Base-by-base conservation (phyloP, 352 stramenopile genomes). In the Phytophthora megakarya region DNA sequence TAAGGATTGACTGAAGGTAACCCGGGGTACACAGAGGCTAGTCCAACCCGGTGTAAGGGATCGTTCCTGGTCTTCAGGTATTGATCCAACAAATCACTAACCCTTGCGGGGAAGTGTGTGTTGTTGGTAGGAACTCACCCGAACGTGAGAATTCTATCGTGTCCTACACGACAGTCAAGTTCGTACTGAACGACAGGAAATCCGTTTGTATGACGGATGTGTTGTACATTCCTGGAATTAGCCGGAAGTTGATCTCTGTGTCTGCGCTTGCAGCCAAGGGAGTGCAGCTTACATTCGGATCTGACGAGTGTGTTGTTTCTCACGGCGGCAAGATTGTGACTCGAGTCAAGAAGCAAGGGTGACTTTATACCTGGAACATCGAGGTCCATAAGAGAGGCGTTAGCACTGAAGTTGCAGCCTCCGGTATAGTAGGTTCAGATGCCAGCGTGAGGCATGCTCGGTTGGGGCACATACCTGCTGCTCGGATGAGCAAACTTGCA, bases 401-500 rank as follows among this genome's bases (percentile, higher is more conserved):
- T 57, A 3, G 30, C 32, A 28, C 5, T 13, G 32, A 54, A 9
- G 26, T 44, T 32, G 32, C 11, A n/a, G n/a, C n/a, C n/a, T n/a
- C n/a, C n/a, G n/a, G n/a, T 19, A 23, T 32, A 11, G 26, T 15
- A 9, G 28, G 38, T 23, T n/a, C 39, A 7, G 28, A 11, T 46
- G 22, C 32, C 15, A 22, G 8, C 8, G 12, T 45, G 19, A 37
- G 48, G 48, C 48, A 55, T 23, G 48, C 32, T 45, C 30, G 48
- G 21, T 13, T 55, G 8, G 48, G 48, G 7, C 48, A 55, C 21
- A 37, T 54, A 6, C 32, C 47, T 25, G 1, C 30, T 44, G 3
- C 47, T 21, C 28, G 47, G 19, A 54, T 54, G 47, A 44, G 38
- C n/a, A n/a, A n/a, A n/a, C n/a, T n/a, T n/a, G n/a, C n/a, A n/a